Conservation (phyloP, 2,329 filamentous ascomycete genomes). For the Elsinoe australis region DNA sequence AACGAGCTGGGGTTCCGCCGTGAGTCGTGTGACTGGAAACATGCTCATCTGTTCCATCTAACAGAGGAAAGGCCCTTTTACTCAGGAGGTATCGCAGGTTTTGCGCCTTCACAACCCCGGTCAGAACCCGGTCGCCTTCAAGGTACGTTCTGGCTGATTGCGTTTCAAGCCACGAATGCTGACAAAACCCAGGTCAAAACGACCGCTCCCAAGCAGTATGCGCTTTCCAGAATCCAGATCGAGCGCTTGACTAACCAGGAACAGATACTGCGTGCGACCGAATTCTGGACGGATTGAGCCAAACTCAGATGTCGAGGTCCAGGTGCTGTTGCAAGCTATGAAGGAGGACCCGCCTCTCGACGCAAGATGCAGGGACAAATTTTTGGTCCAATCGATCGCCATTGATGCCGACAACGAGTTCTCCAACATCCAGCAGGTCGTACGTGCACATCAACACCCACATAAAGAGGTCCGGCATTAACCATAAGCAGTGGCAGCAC, state of each 20-base stretch:
- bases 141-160: conserved; percentile 38
- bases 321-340: conserved; percentile 95
- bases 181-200: conserved; percentile 73
- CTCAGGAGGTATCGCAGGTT: conserved; percentile 55
- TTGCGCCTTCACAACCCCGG: conserved; percentile 53
- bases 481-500: conserved; percentile 58
- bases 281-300: conserved; percentile 95
- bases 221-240: conserved; percentile 18
- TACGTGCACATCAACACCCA: conserved; percentile 40
- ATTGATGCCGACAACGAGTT: conserved; percentile 71
- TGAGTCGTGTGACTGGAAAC: conserved; percentile 42
- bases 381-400: conserved; percentile 85
- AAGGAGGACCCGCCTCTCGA: conserved; percentile 83
- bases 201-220: conserved; percentile 96
- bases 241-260: conserved; percentile 14
- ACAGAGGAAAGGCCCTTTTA: conserved; percentile 49
- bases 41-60: not conserved
- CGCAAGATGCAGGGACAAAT: conserved; percentile 92
- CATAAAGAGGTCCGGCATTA: not conserved
- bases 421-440: conserved; percentile 69
- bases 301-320: conserved; percentile 81
- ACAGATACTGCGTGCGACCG: conserved; percentile 91
- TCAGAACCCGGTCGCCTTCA: conserved; percentile 55
- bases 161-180: conserved; percentile 17
- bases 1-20: conserved; percentile 87